Evolutionary conservation across 2,329 filamentous ascomycete species (phyloP).

Genomic region (Epichloe aotearoae): DNA sequence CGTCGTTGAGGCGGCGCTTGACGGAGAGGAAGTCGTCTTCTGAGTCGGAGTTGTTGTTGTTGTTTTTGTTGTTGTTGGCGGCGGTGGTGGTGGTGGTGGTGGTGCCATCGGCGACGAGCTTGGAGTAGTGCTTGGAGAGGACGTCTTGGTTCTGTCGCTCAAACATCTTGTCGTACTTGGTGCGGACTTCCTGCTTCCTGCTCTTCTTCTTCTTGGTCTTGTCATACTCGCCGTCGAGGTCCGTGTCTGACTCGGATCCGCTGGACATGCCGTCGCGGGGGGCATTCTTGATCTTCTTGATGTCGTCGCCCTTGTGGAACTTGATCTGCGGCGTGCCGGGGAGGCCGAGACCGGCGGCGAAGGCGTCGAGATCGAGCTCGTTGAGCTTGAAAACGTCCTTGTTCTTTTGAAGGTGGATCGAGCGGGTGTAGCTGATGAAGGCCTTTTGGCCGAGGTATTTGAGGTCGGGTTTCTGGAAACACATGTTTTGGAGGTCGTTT

Average conservation of each 20-base stretch:
- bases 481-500: constrained; percentile 82
- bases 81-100: constrained; percentile 37
- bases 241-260: constrained; percentile 44
- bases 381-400: constrained; percentile 84
- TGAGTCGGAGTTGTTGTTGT: constrained; percentile 12
- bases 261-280: constrained; percentile 53
- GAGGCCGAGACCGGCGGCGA: constrained; percentile 71
- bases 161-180: constrained; percentile 97
- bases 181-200: constrained; percentile 64
- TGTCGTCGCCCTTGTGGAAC: constrained; percentile 79
- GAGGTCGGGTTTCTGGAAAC: constrained; percentile 84
- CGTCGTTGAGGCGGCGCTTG: constrained; percentile 71
- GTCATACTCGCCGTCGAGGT: constrained; percentile 28
- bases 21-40: constrained; percentile 69
- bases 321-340: constrained; percentile 88
- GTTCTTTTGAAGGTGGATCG: constrained; percentile 76
- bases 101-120: constrained; percentile 55
- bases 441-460: constrained; percentile 96
- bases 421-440: constrained; percentile 80
- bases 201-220: constrained; percentile 34
- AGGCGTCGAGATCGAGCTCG: constrained; percentile 73
- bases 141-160: constrained; percentile 94
- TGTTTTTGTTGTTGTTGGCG: constrained; percentile 29
- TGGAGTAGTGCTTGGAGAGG: constrained; percentile 83
- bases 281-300: constrained; percentile 78